These are phyloP conservation scores for Ustilago esculenta DNA, from an alignment of 1,284 basidiomycete genomes.

Conservation along the genomic window DNA sequence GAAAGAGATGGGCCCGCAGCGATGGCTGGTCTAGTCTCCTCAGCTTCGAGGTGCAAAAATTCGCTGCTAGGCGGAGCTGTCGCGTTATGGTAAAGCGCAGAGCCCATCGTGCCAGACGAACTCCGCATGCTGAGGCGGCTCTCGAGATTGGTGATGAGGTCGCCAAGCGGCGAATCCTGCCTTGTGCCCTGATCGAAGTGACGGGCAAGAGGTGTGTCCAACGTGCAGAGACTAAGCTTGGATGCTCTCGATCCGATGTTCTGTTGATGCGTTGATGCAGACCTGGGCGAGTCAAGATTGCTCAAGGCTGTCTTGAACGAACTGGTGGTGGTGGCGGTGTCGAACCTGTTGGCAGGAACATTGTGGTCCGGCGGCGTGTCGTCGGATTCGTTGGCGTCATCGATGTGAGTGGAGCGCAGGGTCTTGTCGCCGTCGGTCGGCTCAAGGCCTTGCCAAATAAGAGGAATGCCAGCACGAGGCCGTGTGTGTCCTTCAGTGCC, in stretches of 20 bases:
- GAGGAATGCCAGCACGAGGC: constrained; percentile 41
- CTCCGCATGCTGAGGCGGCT: constrained; percentile 30
- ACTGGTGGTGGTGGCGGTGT: constrained; percentile 35
- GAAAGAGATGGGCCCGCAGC: constrained; percentile 24
- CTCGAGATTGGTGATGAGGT: constrained; percentile 45
- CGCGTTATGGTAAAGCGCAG: constrained; percentile 27
- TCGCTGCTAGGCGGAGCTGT: constrained; percentile 39
- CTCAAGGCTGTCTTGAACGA: constrained; percentile 42
- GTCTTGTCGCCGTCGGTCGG: constrained; percentile 19
- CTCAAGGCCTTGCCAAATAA: constrained; percentile 49
- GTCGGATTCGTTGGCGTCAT: constrained; percentile 34
- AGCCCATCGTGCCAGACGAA: constrained; percentile 18
- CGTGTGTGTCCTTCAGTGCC: constrained; percentile 9
- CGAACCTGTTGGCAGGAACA: constrained; percentile 32
- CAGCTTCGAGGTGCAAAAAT: constrained; percentile 11
- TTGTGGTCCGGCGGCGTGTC: constrained; percentile 24
- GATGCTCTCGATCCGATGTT: constrained; percentile 22
- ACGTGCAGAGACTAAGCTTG: constrained; percentile 27
- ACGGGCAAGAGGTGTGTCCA: constrained; percentile 39
- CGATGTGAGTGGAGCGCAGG: constrained; percentile 25
- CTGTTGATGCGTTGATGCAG: constrained; percentile 14
- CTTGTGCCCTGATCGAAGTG: constrained; percentile 34
- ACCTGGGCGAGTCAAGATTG: constrained; percentile 28
- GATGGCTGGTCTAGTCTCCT: constrained; percentile 2
- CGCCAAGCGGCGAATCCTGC: constrained; percentile 39